phyloP scores from a whole-genome alignment of 2,329 filamentous ascomycete genomes.

The Rachicladosporium sp. region DNA sequence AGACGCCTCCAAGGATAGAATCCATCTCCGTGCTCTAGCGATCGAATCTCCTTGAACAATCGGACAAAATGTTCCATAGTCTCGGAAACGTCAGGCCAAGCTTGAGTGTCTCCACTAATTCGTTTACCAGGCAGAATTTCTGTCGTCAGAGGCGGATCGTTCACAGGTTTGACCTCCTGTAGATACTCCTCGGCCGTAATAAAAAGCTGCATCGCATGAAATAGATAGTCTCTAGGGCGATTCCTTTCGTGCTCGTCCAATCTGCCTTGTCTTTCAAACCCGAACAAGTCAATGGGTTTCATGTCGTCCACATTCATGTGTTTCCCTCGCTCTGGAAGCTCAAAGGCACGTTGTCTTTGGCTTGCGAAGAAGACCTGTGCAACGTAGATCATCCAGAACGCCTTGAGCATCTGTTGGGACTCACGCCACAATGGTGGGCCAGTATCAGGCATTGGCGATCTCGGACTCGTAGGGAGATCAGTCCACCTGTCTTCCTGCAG shows the following conservation, averaged over 20 bases:
- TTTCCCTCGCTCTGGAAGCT: neutral
- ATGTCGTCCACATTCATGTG: conserved; percentile 1
- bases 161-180: neutral
- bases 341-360: neutral
- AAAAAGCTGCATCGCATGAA: conserved; percentile 2
- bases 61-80: conserved; percentile 2
- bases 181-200: conserved; percentile 1
- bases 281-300: conserved; percentile 1
- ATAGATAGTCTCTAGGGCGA: conserved; percentile 1
- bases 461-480: neutral
- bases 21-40: neutral
- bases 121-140: neutral
- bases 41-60: neutral
- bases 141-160: neutral
- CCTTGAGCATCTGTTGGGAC: conserved; percentile 1
- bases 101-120: neutral
- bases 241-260: neutral
- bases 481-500: too few relatives aligned
- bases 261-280: conserved; percentile 1
- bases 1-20: conserved; percentile 3
- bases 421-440: conserved; percentile 1
- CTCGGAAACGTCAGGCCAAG: neutral
- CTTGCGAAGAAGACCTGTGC: neutral
- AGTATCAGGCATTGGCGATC: neutral
- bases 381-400: conserved; percentile 2